Evolutionary conservation across 306 rosid genomes (phyloP).

Genomic region (Parietaria judaica): DNA sequence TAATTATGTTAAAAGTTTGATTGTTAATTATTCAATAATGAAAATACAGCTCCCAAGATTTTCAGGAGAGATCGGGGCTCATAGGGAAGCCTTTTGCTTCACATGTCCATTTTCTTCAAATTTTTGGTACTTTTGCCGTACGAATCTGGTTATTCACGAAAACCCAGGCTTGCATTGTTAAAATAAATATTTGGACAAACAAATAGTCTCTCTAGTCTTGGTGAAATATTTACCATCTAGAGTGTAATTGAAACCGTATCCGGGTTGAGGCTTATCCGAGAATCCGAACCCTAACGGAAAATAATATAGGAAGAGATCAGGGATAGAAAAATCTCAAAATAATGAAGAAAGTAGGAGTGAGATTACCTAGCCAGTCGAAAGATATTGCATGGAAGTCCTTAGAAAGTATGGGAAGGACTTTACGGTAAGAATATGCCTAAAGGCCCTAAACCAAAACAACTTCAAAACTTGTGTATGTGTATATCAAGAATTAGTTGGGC

Average conservation of each 20-base stretch:
- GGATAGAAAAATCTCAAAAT: background rate
- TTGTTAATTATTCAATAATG: too few relatives aligned
- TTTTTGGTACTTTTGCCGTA: too few relatives aligned
- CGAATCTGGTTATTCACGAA: too few relatives aligned
- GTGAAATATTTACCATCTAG: slow-evolving; percentile 43
- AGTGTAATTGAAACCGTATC: slow-evolving; percentile 86
- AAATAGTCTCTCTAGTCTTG: too few relatives aligned
- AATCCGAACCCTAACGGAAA: slow-evolving; percentile 63
- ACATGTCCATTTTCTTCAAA: too few relatives aligned
- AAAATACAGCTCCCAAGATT: too few relatives aligned
- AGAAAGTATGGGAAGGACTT: slow-evolving; percentile 71
- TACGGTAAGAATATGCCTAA: slow-evolving; percentile 86
- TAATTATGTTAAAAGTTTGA: background rate
- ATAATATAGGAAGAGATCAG: background rate
- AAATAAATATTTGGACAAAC: too few relatives aligned
- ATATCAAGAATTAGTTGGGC: background rate
- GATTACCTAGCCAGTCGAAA: slow-evolving; percentile 84
- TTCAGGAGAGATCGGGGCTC: too few relatives aligned
- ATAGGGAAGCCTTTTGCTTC: too few relatives aligned
- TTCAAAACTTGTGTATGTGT: slow-evolving; percentile 1
- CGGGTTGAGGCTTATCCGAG: slow-evolving; percentile 92
- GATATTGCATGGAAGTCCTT: slow-evolving; percentile 51
- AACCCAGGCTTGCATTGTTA: too few relatives aligned
- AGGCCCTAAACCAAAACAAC: background rate
- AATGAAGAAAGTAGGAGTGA: background rate